Base-by-base conservation (phyloP, 2,329 filamentous ascomycete species). In the Sphaerostilbella broomeana region DNA sequence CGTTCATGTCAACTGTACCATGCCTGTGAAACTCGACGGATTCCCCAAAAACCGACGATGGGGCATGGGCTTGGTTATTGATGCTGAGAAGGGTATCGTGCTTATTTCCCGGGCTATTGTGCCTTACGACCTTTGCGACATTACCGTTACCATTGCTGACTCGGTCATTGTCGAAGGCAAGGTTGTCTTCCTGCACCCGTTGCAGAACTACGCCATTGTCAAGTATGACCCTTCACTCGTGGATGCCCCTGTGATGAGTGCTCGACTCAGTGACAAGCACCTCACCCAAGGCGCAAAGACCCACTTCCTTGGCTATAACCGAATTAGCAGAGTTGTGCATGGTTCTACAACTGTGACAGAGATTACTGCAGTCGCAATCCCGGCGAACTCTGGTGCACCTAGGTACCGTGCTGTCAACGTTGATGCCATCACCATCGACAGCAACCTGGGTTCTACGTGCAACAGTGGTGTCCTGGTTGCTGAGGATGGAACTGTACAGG, bases 301-400 rank as follows among this genome's bases (percentile, higher is more conserved):
- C 0, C 89, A 95, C 50, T 98, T 98, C 63, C 84, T 98, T 47
- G 94, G 92, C n/a, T 94, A 95, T 68, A 98, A 98, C 58, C 82
- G 94, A 50, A 97, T 95, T 49, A 83, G 90, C 45, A 80, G 90
- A 24, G 86, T 95, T 27, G 90, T 97, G 4, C 86, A 95, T 51
- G 86, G 88, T 5, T 88, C 94, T 52, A 97, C 92, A 0, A 87
- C 84, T 0, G 88, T 98, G 11, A 98, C 94, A 1, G 92, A 98
- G 60, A 94, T 98, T 55, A 97, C 90, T 9, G 92, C 92, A 2
- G 92, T 97, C 3, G 87, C 89, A 1, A 97, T 98, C 46, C 94
- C 92, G 1, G 88, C 92, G 18, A 97, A 94, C 62, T 83, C 86
- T 1, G 80, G 87, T 2, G 90, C 92, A 6, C 92, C 92, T 5